Evolutionary conservation across 2,329 filamentous ascomycete genomes (phyloP).

Genomic region (Periconia sp.): DNA sequence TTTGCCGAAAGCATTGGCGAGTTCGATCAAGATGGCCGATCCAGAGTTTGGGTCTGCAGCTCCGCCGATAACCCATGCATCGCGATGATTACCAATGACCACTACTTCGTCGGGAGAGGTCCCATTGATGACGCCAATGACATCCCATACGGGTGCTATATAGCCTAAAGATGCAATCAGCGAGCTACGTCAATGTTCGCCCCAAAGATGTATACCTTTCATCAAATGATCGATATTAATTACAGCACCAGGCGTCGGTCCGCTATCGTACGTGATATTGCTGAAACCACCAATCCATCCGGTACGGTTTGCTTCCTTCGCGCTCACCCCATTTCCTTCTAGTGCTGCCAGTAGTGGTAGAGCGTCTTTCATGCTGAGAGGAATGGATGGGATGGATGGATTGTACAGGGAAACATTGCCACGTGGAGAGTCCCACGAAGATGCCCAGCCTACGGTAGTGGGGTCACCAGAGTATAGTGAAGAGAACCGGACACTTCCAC

Average conservation of each 20-base stretch:
- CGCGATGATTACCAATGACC: slow-evolving; percentile 56
- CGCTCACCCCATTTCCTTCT: slow-evolving; percentile 39
- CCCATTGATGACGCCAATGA: slow-evolving; percentile 67
- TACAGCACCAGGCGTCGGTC: slow-evolving; percentile 59
- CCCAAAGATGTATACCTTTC: no score
- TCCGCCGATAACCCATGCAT: slow-evolving; percentile 57
- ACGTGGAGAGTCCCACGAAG: slow-evolving; percentile 31
- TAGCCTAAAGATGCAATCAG: no score
- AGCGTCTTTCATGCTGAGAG: slow-evolving; percentile 34
- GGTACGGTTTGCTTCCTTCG: slow-evolving; percentile 38
- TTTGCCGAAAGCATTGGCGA: slow-evolving; percentile 53
- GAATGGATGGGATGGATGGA: slow-evolving; percentile 45
- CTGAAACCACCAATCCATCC: slow-evolving; percentile 38
- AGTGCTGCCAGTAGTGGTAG: slow-evolving; percentile 38
- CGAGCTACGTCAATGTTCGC: no score
- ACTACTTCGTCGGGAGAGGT: slow-evolving; percentile 61
- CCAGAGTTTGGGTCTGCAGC: slow-evolving; percentile 57
- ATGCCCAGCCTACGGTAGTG: slow-evolving; percentile 39
- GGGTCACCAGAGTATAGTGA: slow-evolving; percentile 53
- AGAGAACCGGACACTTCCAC: slow-evolving; percentile 62
- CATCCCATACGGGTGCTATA: no score
- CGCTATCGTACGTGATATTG: slow-evolving; percentile 41
- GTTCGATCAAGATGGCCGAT: slow-evolving; percentile 52
- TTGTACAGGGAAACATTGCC: slow-evolving; percentile 30
- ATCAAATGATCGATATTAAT: slow-evolving; percentile 65